These are phyloP conservation scores for Mrakia blollopis DNA, from an alignment of 768 basidiomycete species.

Conservation along the genomic window DNA sequence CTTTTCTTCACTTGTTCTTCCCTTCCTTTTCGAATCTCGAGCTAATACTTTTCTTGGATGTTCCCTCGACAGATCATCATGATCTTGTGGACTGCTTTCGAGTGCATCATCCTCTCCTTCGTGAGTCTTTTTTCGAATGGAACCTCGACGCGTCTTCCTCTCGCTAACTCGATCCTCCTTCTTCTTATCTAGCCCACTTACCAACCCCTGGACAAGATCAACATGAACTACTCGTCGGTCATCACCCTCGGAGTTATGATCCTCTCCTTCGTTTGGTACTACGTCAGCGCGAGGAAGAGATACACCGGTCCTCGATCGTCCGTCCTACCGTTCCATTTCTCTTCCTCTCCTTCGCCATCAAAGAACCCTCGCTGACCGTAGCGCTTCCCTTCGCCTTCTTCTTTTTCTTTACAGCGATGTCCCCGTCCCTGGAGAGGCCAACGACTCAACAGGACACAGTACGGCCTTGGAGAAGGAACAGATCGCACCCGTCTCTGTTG, in stretches of 20 bases:
- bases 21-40: background rate
- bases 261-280: constrained; percentile 40
- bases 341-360: background rate
- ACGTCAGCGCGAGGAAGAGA: constrained; percentile 31
- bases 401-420: background rate
- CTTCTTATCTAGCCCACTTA: constrained; percentile 60
- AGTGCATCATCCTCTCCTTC: constrained; percentile 33
- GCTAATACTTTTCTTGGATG: constrained; percentile 52
- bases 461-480: too few species aligned
- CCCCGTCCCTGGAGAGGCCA: background rate
- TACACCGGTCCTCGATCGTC: constrained; percentile 35
- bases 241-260: constrained; percentile 46
- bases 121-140: constrained; percentile 14
- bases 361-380: background rate
- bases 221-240: constrained; percentile 62
- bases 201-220: constrained; percentile 61
- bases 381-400: background rate
- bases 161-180: constrained; percentile 52
- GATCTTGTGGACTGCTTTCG: constrained; percentile 46
- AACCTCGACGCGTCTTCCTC: background rate
- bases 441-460: background rate
- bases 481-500: too few species aligned
- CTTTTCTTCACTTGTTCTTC: background rate
- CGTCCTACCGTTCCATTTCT: background rate
- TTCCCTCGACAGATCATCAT: constrained; percentile 57